Conservation (phyloP, 1,284 basidiomycete genomes). For the Cerrena zonata region DNA sequence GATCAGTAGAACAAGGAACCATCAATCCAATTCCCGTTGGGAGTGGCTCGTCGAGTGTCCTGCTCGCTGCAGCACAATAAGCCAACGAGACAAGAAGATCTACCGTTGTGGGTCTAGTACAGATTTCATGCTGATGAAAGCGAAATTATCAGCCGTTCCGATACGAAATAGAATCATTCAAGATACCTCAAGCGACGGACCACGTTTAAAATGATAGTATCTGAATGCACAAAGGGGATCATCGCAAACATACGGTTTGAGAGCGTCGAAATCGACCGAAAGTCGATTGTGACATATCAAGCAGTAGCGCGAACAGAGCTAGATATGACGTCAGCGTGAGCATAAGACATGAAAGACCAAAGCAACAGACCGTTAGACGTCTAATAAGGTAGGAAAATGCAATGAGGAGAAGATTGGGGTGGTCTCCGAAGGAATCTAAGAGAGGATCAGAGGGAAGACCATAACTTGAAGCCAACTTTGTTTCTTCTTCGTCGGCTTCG, state of each 20-base stretch:
- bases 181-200: slow-evolving; percentile 56
- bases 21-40: slow-evolving; percentile 54
- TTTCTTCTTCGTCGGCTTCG: slow-evolving; percentile 44
- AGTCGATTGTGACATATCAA: slow-evolving; percentile 58
- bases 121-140: slow-evolving; percentile 50
- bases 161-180: neutral
- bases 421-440: slow-evolving; percentile 20
- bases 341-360: neutral
- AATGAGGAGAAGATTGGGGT: slow-evolving; percentile 50
- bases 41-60: slow-evolving; percentile 47
- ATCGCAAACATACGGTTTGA: slow-evolving; percentile 64
- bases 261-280: slow-evolving; percentile 43
- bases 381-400: slow-evolving; percentile 57
- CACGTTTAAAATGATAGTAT: slow-evolving; percentile 55
- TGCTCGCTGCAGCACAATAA: slow-evolving; percentile 46
- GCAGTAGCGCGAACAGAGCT: slow-evolving; percentile 61
- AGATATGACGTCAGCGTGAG: neutral
- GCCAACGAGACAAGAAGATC: slow-evolving; percentile 60
- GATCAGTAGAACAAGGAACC: slow-evolving; percentile 31
- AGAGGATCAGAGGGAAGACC: slow-evolving; percentile 52
- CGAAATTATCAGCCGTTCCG: neutral
- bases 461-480: slow-evolving; percentile 32
- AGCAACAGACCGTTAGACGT: slow-evolving; percentile 44
- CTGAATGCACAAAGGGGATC: slow-evolving; percentile 57
- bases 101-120: slow-evolving; percentile 50